A percentile compares a stretch with the other conserved stretches of the same genome.
Evolutionary conservation across 1,284 basidiomycete species (phyloP).

Genomic region (Clitocybe nebularis): DNA sequence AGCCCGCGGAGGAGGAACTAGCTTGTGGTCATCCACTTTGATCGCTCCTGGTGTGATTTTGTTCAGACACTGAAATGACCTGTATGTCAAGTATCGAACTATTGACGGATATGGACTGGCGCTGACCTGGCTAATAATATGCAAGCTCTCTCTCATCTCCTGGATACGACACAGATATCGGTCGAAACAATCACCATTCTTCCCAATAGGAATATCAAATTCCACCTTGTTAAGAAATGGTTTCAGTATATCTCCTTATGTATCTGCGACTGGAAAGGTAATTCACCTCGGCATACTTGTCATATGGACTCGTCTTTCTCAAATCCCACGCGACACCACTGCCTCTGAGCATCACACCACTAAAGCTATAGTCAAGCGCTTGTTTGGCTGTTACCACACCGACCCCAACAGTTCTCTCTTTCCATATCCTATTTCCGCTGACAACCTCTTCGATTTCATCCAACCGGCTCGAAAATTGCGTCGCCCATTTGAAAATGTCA

Average conservation of each 20-base stretch:
- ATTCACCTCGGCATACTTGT: slow-evolving; percentile 88
- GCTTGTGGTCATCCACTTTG: slow-evolving; percentile 98
- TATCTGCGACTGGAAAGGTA: not conserved
- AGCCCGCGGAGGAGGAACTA: slow-evolving; percentile 94
- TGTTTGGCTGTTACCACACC: slow-evolving; percentile 91
- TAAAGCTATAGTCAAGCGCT: slow-evolving; percentile 92
- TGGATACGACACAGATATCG: slow-evolving; percentile 96
- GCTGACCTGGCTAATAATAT: slow-evolving; percentile 78
- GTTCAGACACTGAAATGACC: slow-evolving; percentile 68
- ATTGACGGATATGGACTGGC: slow-evolving; percentile 4
- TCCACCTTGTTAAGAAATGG: slow-evolving; percentile 64
- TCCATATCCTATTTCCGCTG: slow-evolving; percentile 98
- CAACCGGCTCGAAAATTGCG: slow-evolving; percentile 87
- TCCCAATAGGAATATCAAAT: slow-evolving; percentile 94
- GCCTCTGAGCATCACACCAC: slow-evolving; percentile 95
- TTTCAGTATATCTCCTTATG: not conserved
- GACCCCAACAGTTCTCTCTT: slow-evolving; percentile 88
- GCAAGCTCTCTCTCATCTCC: slow-evolving; percentile 93
- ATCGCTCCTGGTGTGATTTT: slow-evolving; percentile 94
- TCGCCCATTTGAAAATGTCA: slow-evolving; percentile 98
- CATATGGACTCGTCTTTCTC: slow-evolving; percentile 90
- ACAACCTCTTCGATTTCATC: slow-evolving; percentile 99
- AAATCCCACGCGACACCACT: slow-evolving; percentile 96
- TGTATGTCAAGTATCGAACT: not conserved
- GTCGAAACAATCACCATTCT: slow-evolving; percentile 97